Base-by-base conservation (phyloP, 164 flowering plant species). In the Paratinospora sagittata region DNA sequence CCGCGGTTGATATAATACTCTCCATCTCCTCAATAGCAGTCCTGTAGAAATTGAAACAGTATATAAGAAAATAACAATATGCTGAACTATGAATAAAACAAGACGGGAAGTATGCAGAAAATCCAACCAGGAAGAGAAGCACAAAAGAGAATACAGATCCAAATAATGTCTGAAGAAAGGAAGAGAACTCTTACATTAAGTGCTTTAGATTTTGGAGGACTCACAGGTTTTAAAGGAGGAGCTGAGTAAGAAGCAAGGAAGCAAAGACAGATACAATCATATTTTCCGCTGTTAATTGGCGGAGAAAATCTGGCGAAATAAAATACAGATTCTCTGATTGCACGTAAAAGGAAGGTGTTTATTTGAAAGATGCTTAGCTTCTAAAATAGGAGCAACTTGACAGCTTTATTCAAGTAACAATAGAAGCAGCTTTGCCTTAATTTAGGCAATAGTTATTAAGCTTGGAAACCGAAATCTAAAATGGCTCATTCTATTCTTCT, bases 1-100 rank as follows among this genome's bases (percentile, higher is more conserved):
- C 67, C 14, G 69, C 68, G n/a, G 47, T 61, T 0, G 77, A 65
- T 39, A 78, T 70, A 75, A 76, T 47, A 71, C 73, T 76, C 45
- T 27, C 30, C 34, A 70, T 68, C 43, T 70, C 81, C 61, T 75
- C 80, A 72, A 76, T 60, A 8, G 24, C 21, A 21, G 14, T 55
- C 68, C 71, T 78, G 12, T 24, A 37, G 7, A 60, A 73, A 67
- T 39, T 17, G 0, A 60, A 36, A 52, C 23, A 57, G 5, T 10
- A 70, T n/a, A n/a, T 27, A 27, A 63, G 27, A n/a, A 30, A 27
- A 63, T 17, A 49, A 52, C 19, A 52, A 1, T 52, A 52, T 36
- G 43, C 7, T 3, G 43, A 39, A 7, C 43, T 39, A 39, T 39
- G 43, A 39, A 7, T 11, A 39, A 8, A 39, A 39, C 43, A 39